Percentiles rank a stretch among this genome's conserved stretches.
Conservation (phyloP, 805 yeast genomes). For the Ogataea angusta region DNA sequence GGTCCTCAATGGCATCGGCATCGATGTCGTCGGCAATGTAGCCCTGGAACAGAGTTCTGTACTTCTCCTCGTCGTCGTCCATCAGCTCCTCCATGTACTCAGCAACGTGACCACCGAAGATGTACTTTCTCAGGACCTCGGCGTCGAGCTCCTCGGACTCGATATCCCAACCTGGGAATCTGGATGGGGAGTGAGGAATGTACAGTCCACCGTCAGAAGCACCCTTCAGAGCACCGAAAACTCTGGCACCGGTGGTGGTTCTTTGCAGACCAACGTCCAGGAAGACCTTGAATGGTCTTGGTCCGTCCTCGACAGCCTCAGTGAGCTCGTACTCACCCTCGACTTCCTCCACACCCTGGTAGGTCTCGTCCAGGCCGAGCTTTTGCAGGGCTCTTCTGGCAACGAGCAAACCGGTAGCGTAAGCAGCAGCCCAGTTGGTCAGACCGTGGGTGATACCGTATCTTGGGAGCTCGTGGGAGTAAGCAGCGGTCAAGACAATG, state of each 20-base stretch:
- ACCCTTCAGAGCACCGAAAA: constrained; percentile 99
- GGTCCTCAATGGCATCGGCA: constrained; percentile 94
- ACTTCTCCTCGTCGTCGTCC: constrained; percentile 99
- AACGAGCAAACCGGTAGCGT: constrained; percentile 96
- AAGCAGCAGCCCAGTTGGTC: constrained; percentile 99
- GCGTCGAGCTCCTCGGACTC: constrained; percentile 98
- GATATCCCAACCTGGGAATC: constrained; percentile 99
- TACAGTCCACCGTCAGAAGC: constrained; percentile 99
- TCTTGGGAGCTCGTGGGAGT: constrained; percentile 97
- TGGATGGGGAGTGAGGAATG: constrained; percentile 98
- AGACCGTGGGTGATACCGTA: constrained; percentile 98
- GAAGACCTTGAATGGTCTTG: constrained; percentile 99
- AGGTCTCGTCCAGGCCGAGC: constrained; percentile 97
- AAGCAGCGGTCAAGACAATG: constrained; percentile 93
- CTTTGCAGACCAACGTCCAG: constrained; percentile 99
- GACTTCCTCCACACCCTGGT: constrained; percentile 98
- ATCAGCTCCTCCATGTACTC: constrained; percentile 99
- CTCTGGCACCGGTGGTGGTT: constrained; percentile 99
- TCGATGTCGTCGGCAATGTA: constrained; percentile 97
- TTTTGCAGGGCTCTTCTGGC: constrained; percentile 99
- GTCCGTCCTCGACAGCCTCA: constrained; percentile 99
- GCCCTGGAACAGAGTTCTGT: constrained; percentile 91
- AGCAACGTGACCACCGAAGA: constrained; percentile 99
- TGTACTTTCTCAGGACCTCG: constrained; percentile 96
- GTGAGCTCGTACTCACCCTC: constrained; percentile 98